Conservation (phyloP, 2,329 filamentous ascomycete genomes). For the Colletotrichum sp. region DNA sequence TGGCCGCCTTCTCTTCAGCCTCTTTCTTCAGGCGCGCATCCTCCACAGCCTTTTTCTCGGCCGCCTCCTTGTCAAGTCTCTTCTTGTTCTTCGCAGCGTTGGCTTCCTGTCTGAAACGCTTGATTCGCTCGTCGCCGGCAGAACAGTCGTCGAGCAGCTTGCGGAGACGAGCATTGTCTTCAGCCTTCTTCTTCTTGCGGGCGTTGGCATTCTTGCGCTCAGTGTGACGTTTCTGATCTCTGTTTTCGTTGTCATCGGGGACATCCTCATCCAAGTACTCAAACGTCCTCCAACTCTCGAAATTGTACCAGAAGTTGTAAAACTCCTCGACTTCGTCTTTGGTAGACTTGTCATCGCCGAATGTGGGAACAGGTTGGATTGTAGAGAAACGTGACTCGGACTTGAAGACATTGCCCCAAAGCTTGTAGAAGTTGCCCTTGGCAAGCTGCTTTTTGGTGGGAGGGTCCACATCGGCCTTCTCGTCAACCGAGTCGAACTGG, state of each 20-base stretch:
- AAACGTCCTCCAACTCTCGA: slow-evolving; percentile 96
- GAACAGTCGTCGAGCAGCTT: slow-evolving; percentile 88
- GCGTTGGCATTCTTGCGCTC: slow-evolving; percentile 98
- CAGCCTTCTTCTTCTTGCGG: slow-evolving; percentile 99
- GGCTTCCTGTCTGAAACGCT: slow-evolving; percentile 92
- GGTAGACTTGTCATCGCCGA: slow-evolving; percentile 83
- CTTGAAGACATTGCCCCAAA: slow-evolving; percentile 90
- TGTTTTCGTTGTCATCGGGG: slow-evolving; percentile 97
- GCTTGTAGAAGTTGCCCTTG: slow-evolving; percentile 87
- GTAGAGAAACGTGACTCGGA: slow-evolving; percentile 93
- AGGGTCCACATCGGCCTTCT: slow-evolving; percentile 89
- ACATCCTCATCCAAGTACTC: slow-evolving; percentile 99
- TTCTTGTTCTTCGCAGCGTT: slow-evolving; percentile 97
- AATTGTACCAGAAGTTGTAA: slow-evolving; percentile 99
- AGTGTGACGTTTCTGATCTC: slow-evolving; percentile 97
- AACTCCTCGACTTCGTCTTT: slow-evolving; percentile 93
- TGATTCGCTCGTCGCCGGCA: slow-evolving; percentile 90
- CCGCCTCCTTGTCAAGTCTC: slow-evolving; percentile 86
- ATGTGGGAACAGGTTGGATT: slow-evolving; percentile 82
- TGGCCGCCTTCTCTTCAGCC: slow-evolving; percentile 78
- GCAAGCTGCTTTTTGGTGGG: slow-evolving; percentile 89
- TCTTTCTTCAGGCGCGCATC: slow-evolving; percentile 85
- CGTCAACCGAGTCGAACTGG: slow-evolving; percentile 96
- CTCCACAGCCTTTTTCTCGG: slow-evolving; percentile 84
- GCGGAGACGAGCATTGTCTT: slow-evolving; percentile 91